These are phyloP conservation scores for Simmondsia chinensis DNA, from an alignment of 148 eudicot genomes.

Conservation along the genomic window DNA sequence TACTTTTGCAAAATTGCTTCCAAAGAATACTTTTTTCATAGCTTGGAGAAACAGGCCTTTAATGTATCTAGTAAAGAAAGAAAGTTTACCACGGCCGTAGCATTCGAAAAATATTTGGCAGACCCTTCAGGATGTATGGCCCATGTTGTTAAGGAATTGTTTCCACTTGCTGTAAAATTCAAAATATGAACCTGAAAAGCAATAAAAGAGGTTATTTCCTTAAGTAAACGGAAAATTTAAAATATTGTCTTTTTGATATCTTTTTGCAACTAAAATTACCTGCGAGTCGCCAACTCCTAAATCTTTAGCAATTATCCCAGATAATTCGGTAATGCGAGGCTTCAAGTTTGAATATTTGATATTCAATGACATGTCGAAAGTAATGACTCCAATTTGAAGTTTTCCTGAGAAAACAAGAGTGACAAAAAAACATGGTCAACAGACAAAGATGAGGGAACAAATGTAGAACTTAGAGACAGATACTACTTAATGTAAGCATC, in stretches of 20 bases:
- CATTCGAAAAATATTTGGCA: conserved; percentile 43
- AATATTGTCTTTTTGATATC: too few relatives aligned
- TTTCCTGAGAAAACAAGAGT: conserved; percentile 38
- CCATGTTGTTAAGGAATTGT: conserved; percentile 56
- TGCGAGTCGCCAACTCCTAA: conserved; percentile 57
- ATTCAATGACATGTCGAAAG: conserved; percentile 49
- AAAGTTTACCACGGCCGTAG: conserved; percentile 51
- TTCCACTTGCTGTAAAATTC: conserved; percentile 45
- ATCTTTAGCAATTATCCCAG: conserved; percentile 50
- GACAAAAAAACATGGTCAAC: not conserved
- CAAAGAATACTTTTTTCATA: too few relatives aligned
- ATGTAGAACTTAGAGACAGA: too few relatives aligned
- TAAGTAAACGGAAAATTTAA: not conserved
- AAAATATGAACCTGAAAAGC: conserved; percentile 59
- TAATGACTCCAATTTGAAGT: conserved; percentile 42
- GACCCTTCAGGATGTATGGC: conserved; percentile 62
- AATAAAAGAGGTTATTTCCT: not conserved
- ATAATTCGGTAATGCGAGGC: conserved; percentile 54
- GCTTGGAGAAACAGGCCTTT: too few relatives aligned
- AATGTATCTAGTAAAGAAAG: too few relatives aligned
- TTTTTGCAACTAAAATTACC: conserved; percentile 35
- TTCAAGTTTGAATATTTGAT: conserved; percentile 47
- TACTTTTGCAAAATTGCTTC: too few relatives aligned
- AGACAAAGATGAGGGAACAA: not conserved
- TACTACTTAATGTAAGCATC: too few relatives aligned